Evolutionary conservation across 2,329 filamentous ascomycete species (phyloP), one percentile per base, ranked within the genome.

Genomic region (Malbranchea zuffiana): DNA sequence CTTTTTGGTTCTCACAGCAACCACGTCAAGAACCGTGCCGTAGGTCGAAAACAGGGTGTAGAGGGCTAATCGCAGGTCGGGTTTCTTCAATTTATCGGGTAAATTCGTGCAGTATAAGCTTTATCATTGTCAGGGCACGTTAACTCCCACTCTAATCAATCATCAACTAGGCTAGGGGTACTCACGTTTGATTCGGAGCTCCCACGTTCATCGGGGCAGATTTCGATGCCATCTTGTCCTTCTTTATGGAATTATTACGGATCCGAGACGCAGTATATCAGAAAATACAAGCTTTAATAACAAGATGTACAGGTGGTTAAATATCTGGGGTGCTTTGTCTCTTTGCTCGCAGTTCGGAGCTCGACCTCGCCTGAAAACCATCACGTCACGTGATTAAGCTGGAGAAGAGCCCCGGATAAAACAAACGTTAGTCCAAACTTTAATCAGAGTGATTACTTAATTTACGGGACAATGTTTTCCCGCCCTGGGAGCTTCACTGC

Each of bases 31-130:
- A 11, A 98, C 82, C 1, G 85, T 78, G 26, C 90, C 90, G 56
- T 94, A 93, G 10, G 86, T 93, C 7, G 86, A 85, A 60, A 96
- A 96, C 8, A 96, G 73, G 60, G 86, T 82, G 65, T 98, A 98
- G 19, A 98, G 72, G 4, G 81, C 80, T 30, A 84, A 80, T 52
- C 86, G 79, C 27, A 98, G 65, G 57, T 96, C 87, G 43, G 75
- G 69, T 60, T 96, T 98, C 53, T 82, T 82, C 45, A 96, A 75
- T 65, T 94, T 95, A 44, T 86, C 75, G 15, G 84, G 85, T 2
- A 98, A 72, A 52, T 95, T 94, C 35, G 78, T 82, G 50, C 93
- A 72, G 57, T 96, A 98, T 45, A 98, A 74, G 6, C 84, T 92
- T 51, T 46, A 36, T 6, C 25, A 37, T n/a, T 31, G 42, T 59